A percentile compares a stretch with the other conserved stretches of the same genome.
Evolutionary conservation across 1,284 basidiomycete genomes (phyloP).

Genomic region (Ganoderma lucidum): DNA sequence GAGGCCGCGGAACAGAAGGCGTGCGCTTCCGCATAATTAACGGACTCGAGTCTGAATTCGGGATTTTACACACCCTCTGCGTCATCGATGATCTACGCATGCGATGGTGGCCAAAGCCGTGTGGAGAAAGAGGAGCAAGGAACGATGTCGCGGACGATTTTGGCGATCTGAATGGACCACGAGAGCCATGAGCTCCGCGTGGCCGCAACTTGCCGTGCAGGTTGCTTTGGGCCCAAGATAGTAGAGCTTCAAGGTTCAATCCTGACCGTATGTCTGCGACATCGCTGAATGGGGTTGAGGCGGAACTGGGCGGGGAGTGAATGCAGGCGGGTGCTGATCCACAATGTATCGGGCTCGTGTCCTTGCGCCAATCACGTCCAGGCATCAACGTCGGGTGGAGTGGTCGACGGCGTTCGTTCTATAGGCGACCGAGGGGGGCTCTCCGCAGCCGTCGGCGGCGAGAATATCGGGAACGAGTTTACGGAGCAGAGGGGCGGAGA

Average conservation of each 20-base stretch:
- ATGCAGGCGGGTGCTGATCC: slow-evolving; percentile 5
- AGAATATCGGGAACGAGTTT: neutral
- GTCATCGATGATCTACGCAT: neutral
- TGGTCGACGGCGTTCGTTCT: neutral
- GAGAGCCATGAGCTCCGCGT: neutral
- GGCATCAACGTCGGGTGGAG: neutral
- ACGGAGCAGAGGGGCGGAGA: slow-evolving; percentile 4
- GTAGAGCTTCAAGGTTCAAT: neutral
- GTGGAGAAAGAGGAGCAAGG: neutral
- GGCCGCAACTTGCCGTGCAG: neutral
- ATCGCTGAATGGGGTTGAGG: neutral
- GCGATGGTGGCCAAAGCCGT: neutral
- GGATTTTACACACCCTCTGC: slow-evolving; percentile 6
- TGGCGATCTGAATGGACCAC: neutral
- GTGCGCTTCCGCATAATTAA: slow-evolving; percentile 20
- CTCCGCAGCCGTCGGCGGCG: neutral
- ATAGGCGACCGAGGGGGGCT: neutral
- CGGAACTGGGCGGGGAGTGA: slow-evolving; percentile 3
- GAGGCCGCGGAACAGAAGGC: slow-evolving; percentile 6
- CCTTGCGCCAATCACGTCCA: neutral
- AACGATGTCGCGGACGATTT: neutral
- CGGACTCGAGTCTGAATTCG: slow-evolving; percentile 6
- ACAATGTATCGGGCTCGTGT: neutral
- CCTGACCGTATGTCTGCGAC: neutral
- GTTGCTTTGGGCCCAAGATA: slow-evolving; percentile 7